phyloP scores from a whole-genome alignment of 768 basidiomycete genomes.

The Suillus placidus region DNA sequence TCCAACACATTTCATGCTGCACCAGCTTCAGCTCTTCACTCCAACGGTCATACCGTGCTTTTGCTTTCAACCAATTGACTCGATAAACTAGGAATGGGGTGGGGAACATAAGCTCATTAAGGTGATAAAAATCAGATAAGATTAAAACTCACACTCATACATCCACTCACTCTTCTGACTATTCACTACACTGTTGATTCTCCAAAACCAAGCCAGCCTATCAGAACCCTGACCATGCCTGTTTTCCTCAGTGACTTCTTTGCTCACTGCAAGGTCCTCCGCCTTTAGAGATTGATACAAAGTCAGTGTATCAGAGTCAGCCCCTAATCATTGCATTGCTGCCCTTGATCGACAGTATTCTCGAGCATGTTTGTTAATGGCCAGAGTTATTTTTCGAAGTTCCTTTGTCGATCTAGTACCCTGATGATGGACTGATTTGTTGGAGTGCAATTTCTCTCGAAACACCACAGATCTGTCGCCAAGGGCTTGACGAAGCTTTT shows the following conservation, averaged over 20 bases:
- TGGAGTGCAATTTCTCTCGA: constrained; percentile 6
- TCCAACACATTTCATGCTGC: constrained; percentile 25
- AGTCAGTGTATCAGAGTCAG: neutral
- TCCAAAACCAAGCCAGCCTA: constrained; percentile 7
- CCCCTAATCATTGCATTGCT: neutral
- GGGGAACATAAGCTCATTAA: no score
- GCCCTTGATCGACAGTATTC: neutral
- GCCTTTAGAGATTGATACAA: constrained; percentile 1
- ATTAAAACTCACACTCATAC: constrained; percentile 2
- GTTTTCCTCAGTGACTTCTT: constrained; percentile 17
- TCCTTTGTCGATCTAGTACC: constrained; percentile 6
- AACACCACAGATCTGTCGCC: no score
- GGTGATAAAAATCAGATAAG: neutral
- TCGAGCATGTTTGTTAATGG: constrained; percentile 7
- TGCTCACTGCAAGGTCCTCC: constrained; percentile 9
- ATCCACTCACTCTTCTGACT: constrained; percentile 2
- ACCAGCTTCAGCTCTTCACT: constrained; percentile 20
- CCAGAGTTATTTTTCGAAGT: neutral
- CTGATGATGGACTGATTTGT: neutral
- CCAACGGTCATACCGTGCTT: constrained; percentile 21
- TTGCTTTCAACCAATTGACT: constrained; percentile 16
- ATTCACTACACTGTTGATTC: no score
- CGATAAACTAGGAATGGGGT: constrained; percentile 1
- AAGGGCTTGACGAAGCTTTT: no score
- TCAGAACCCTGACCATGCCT: constrained; percentile 12